Conservation (phyloP, 2,329 filamentous ascomycete genomes). For the Cyphellophora attinorum region DNA sequence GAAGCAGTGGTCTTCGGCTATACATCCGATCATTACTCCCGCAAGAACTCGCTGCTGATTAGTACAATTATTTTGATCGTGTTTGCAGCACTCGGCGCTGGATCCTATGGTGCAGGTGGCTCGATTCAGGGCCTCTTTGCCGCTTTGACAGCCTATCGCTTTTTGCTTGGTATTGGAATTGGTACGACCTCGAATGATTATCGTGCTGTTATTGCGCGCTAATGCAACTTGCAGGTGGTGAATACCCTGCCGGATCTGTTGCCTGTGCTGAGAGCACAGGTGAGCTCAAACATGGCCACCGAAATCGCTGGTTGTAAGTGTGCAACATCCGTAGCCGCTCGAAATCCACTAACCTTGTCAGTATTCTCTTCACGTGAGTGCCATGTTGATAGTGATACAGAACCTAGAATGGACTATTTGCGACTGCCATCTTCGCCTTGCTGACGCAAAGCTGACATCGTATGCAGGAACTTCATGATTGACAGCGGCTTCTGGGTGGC, state of each 20-base stretch:
- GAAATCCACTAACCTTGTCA: too few relatives aligned
- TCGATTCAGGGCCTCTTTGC: slow-evolving; percentile 63
- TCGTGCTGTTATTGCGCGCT: too few relatives aligned
- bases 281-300: slow-evolving; percentile 66
- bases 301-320: slow-evolving; percentile 95
- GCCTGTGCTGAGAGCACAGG: slow-evolving; percentile 75
- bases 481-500: slow-evolving; percentile 76
- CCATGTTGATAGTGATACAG: too few relatives aligned
- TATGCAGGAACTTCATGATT: slow-evolving; percentile 84
- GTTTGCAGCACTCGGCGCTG: slow-evolving; percentile 71
- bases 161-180: slow-evolving; percentile 74
- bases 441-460: too few relatives aligned
- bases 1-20: slow-evolving; percentile 69
- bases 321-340: too few relatives aligned
- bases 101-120: slow-evolving; percentile 64
- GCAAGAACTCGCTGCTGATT: slow-evolving; percentile 69
- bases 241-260: slow-evolving; percentile 57
- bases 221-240: too few relatives aligned
- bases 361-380: too few relatives aligned
- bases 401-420: too few relatives aligned
- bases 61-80: slow-evolving; percentile 77
- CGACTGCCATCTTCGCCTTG: too few relatives aligned
- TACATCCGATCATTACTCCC: slow-evolving; percentile 72
- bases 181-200: too few relatives aligned
- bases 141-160: slow-evolving; percentile 71